phyloP scores from a whole-genome alignment of 148 eudicot genomes.

The Chenopodium suecicum region DNA sequence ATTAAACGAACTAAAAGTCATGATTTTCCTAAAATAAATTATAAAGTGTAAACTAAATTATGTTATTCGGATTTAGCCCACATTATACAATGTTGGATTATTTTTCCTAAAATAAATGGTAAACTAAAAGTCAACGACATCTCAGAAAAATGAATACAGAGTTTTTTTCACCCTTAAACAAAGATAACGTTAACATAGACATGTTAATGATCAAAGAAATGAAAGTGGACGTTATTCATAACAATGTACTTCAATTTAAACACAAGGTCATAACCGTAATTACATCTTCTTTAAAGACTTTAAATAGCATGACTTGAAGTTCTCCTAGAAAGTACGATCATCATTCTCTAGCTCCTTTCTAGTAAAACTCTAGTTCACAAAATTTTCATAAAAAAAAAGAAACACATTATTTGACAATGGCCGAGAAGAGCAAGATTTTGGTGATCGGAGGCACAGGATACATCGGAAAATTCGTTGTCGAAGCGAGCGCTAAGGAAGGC shows the following conservation, averaged over 20 bases:
- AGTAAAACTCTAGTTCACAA: neutral
- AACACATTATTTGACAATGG: conserved; percentile 33
- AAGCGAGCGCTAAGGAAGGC: conserved; percentile 57
- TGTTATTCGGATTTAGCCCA: no score
- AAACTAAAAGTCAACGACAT: neutral
- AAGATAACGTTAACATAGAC: neutral
- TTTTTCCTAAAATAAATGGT: neutral
- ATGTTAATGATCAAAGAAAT: neutral
- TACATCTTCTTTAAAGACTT: neutral
- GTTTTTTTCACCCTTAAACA: no score
- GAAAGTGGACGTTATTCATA: neutral
- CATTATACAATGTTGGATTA: no score
- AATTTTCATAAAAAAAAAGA: neutral
- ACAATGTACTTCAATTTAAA: neutral
- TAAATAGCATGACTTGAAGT: neutral
- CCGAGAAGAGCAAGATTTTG: conserved; percentile 51
- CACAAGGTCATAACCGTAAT: conserved; percentile 9
- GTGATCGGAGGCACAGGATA: conserved; percentile 73
- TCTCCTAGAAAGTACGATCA: neutral
- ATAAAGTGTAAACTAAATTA: no score
- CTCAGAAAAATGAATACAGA: neutral
- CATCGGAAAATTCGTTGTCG: conserved; percentile 58
- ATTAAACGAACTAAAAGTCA: no score
- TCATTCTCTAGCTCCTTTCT: neutral
- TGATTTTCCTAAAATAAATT: no score